Evolutionary conservation across 768 basidiomycete species (phyloP), one percentile per base, ranked within the genome.

Genomic region (Boletus rubescentipes): DNA sequence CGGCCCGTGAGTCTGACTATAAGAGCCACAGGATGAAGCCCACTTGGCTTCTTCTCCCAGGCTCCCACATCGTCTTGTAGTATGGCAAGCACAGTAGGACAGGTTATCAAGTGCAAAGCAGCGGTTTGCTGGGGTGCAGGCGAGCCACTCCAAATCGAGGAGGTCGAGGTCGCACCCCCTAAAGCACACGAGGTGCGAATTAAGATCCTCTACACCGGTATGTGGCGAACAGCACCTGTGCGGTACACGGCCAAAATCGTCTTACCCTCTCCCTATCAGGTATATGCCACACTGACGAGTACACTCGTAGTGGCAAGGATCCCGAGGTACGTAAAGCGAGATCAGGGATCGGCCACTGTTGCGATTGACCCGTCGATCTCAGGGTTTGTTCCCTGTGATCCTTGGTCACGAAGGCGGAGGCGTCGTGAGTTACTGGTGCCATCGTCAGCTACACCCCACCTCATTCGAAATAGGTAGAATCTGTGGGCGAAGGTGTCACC

Each of bases 241-340:
- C 43, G 36, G 47, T 61, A 51, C 49, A 47, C 38, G 31, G 40
- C 12, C 32, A 5, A 20, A 20, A 34, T 48, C 58, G 26, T 46
- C 39, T 36, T 43, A 47, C 40, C 29, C 41, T 30, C 20, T n/a
- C 54, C 35, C 42, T 37, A 29, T 36, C 54, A 90, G 89, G 89
- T 57, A 89, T 99, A 69, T 99, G 97, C 75, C 95, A 98, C 73
- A 98, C 96, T 66, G 95, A 98, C 66, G 94, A 95, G 68, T 98
- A 95, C 77, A 95, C 93, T 57, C 87, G 94, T 68, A 94, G 92
- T 69, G 94, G 95, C 52, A 89, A 89, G 72, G 96, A 99, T 70
- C 86, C 94, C 39, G 97, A 98, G 82, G 95, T 89, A 69, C 49
- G 66, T 58, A 21, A 41, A 23, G 20, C 16, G 38, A 57, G 37